Percentiles rank a stretch among this genome's conserved stretches.
Evolutionary conservation across 345 rosid genomes (phyloP).

Genomic region (Microcos paniculata): DNA sequence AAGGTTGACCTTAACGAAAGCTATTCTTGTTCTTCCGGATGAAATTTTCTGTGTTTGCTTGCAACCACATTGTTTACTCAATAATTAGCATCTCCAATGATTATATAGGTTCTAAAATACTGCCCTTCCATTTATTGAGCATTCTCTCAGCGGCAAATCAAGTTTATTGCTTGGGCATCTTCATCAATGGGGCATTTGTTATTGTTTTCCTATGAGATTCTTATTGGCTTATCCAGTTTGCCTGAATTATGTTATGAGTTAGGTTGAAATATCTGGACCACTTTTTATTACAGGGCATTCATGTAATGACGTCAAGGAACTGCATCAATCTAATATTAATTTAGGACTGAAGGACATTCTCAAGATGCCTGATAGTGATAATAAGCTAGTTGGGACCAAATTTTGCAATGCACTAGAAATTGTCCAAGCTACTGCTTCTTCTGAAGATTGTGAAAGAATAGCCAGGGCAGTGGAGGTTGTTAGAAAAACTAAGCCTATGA

Average conservation of each 20-base stretch:
- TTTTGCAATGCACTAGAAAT: conserved; percentile 60
- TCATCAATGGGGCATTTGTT: too few relatives aligned
- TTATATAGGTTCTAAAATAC: too few relatives aligned
- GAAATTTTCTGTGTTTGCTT: not conserved
- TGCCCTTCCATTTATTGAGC: too few relatives aligned
- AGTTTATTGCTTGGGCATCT: too few relatives aligned
- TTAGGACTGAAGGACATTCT: conserved; percentile 72
- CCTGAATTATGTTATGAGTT: too few relatives aligned
- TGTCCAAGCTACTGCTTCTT: conserved; percentile 47
- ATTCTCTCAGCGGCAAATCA: too few relatives aligned
- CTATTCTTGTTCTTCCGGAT: not conserved
- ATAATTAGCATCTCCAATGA: too few relatives aligned
- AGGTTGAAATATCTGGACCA: too few relatives aligned
- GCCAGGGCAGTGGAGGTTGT: conserved; percentile 30
- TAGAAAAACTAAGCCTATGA: conserved; percentile 66
- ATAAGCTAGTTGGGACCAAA: conserved; percentile 33
- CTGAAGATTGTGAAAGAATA: conserved; percentile 41
- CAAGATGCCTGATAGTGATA: conserved; percentile 30
- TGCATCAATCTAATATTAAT: conserved; percentile 29
- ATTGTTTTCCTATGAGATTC: too few relatives aligned
- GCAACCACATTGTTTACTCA: too few relatives aligned
- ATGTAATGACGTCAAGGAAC: conserved; percentile 8
- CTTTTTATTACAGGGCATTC: conserved; percentile 28
- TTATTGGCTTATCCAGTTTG: too few relatives aligned
- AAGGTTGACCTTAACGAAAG: not conserved